A percentile compares a stretch with the other conserved stretches of the same genome.
Evolutionary conservation across 1,284 basidiomycete genomes (phyloP).

Genomic region (Ganoderma leucocontextum): DNA sequence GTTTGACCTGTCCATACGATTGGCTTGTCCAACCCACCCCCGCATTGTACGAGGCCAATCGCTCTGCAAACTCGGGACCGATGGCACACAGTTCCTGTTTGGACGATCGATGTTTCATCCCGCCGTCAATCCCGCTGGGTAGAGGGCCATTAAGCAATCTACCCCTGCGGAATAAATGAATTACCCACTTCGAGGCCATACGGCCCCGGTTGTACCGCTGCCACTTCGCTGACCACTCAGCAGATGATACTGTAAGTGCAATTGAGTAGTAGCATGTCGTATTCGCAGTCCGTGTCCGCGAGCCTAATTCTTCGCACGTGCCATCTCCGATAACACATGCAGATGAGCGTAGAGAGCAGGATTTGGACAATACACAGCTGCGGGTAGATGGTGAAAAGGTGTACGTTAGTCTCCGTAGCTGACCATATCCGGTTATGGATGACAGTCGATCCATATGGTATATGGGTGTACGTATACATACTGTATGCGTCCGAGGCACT

Average conservation of each 20-base stretch:
- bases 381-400: background rate
- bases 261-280: background rate
- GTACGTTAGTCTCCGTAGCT: too few relatives aligned
- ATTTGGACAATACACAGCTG: background rate
- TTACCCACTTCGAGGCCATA: slow-evolving; percentile 54
- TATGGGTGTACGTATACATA: too few relatives aligned
- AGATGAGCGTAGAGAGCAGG: background rate
- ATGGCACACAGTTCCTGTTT: slow-evolving; percentile 49
- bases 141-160: background rate
- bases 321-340: background rate
- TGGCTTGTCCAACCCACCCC: slow-evolving; percentile 53
- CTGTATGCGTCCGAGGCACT: too few relatives aligned
- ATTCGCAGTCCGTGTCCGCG: too few relatives aligned
- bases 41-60: slow-evolving; percentile 51
- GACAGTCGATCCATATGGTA: too few relatives aligned
- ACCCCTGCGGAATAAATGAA: background rate
- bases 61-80: slow-evolving; percentile 48
- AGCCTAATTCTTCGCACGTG: too few relatives aligned
- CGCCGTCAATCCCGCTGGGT: slow-evolving; percentile 51
- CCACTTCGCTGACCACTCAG: slow-evolving; percentile 50
- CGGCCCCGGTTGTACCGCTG: slow-evolving; percentile 51
- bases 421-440: too few relatives aligned
- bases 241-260: too few relatives aligned
- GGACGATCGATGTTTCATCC: slow-evolving; percentile 56
- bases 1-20: slow-evolving; percentile 44